Conservation (phyloP, 1,139 yeast species). For the Kodamaea ohmeri region DNA sequence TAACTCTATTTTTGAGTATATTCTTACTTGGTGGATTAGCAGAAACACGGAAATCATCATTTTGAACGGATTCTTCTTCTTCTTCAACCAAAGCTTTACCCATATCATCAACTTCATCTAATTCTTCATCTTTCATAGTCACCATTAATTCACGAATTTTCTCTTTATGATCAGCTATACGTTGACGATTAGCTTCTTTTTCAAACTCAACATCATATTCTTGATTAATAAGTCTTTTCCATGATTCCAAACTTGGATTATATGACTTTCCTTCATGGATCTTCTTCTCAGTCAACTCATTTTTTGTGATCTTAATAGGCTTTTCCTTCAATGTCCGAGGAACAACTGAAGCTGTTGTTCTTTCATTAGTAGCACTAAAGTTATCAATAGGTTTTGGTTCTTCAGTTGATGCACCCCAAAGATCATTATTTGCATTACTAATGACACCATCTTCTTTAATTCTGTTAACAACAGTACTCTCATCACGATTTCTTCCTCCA, state of each 20-base stretch:
- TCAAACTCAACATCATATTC: constrained; percentile 68
- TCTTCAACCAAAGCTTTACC: constrained; percentile 39
- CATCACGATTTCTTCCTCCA: constrained; percentile 62
- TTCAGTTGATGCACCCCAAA: constrained; percentile 59
- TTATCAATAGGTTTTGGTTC: constrained; percentile 18
- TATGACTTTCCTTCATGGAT: constrained; percentile 91
- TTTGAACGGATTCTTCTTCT: constrained; percentile 23
- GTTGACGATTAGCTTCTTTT: constrained; percentile 61
- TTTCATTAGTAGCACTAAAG: constrained; percentile 44
- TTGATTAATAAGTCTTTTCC: constrained; percentile 68
- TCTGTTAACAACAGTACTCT: constrained; percentile 48
- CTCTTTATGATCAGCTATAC: constrained; percentile 58
- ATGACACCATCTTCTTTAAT: constrained; percentile 63
- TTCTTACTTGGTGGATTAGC: constrained; percentile 66
- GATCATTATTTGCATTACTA: constrained; percentile 52
- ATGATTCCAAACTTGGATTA: constrained; percentile 82
- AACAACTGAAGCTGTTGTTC: constrained; percentile 47
- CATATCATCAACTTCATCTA: constrained; percentile 43
- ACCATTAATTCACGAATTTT: constrained; percentile 64
- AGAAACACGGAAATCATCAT: constrained; percentile 46
- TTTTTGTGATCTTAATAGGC: constrained; percentile 53
- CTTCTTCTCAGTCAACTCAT: constrained; percentile 25
- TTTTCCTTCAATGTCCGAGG: constrained; percentile 58
- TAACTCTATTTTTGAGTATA: constrained; percentile 73
- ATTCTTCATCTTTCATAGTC: constrained; percentile 58